Evolutionary conservation across 805 yeast species (phyloP), one percentile per base, ranked within the genome.

Genomic region (Brettanomyces custersianus): DNA sequence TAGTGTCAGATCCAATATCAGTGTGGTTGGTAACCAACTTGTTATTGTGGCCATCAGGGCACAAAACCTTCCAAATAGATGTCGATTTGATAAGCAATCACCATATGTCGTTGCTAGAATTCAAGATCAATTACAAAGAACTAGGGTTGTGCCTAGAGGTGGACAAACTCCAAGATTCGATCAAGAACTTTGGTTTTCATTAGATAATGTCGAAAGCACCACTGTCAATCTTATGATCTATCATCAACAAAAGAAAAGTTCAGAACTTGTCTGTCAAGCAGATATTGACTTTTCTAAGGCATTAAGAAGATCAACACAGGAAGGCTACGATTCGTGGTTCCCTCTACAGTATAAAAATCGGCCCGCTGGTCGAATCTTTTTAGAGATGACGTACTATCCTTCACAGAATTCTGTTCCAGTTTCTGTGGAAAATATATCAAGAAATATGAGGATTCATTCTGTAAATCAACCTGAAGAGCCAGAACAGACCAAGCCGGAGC

Each of bases 111-210:
- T 90, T 5, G 67, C 84, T 10, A 65, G 97, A 38, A 67, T 92
- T 4, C 90, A 88, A 20, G 85, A 84, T 40, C 72, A 74, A 47
- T 90, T 94, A 8, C 77, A 82, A 44, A 76, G 80, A 49, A 85
- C 96, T 1, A 77, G 76, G 24, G 70, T 85, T 0, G 77, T 83
- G 40, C 70, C 74, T 35, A 63, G 97, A 45, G 98, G 95, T 1
- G 98, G 98, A 2, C 98, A 92, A 54, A 81, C 84, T 4, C 98
- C 98, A 1, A 72, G 66, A 16, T 92, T 96, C 85, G 78, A 84
- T 40, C 77, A 77, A 41, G 86, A 83, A 43, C 65, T 81, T 39
- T 63, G 84, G 45, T 84, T 82, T 50, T 70, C 70, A 26, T 63
- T 85, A 19, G 67, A 77, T 1, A 69, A 82, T 6, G 81, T 78